Conservation (phyloP, 2,329 filamentous ascomycete genomes). For the Amauroascus niger region DNA sequence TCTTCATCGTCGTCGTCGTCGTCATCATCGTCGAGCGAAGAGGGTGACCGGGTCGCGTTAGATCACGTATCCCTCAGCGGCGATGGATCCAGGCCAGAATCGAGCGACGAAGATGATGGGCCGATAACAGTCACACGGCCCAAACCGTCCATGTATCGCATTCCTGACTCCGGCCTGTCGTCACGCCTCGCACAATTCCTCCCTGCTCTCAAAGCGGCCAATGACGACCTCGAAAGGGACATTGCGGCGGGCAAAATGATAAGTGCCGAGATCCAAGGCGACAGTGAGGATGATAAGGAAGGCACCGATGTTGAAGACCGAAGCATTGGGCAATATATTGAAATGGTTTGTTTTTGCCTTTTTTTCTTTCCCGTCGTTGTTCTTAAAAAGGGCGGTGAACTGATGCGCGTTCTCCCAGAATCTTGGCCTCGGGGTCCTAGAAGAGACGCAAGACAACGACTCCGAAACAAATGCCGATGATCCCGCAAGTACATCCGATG, state of each 20-base stretch:
- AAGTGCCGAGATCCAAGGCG: conserved; percentile 13
- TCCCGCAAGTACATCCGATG: conserved; percentile 11
- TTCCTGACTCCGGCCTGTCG: conserved; percentile 25
- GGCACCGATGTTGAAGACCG: conserved; percentile 1
- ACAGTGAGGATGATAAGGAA: conserved; percentile 3
- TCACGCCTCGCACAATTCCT: conserved; percentile 34
- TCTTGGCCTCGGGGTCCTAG: conserved; percentile 38
- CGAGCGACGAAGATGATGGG: conserved; percentile 7
- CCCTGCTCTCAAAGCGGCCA: conserved; percentile 36
- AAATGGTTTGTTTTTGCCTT: conserved; percentile 15
- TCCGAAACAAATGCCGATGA: conserved; percentile 12
- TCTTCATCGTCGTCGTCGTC: conserved; percentile 14
- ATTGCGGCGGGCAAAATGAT: conserved; percentile 26
- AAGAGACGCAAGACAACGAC: conserved; percentile 29
- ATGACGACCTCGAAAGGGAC: conserved; percentile 33
- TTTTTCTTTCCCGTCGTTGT: neutral
- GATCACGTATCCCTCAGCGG: neutral
- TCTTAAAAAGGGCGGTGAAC: neutral
- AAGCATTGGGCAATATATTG: conserved; percentile 16
- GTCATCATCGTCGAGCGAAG: conserved; percentile 12
- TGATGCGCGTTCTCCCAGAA: conserved; percentile 24
- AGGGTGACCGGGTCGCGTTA: neutral
- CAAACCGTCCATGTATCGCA: conserved; percentile 30
- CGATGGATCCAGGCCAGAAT: neutral
- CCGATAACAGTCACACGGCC: conserved; percentile 19